Conservation (phyloP, 805 yeast species). For the Starmerella potacharoeniae region DNA sequence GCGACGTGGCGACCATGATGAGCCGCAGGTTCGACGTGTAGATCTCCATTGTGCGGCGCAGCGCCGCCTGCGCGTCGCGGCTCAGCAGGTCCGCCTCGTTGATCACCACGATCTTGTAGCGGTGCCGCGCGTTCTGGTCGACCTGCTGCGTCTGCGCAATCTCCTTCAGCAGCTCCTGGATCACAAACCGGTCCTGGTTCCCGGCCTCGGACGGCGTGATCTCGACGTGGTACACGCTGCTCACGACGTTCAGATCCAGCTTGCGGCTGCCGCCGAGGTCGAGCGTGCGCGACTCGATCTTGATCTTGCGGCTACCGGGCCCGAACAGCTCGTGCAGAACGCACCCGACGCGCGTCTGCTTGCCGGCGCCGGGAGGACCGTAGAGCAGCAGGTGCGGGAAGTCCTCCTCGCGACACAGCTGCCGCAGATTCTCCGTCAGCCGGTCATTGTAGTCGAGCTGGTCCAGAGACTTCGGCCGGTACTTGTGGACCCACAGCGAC, state of each 20-base stretch:
- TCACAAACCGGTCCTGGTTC: slow-evolving; percentile 85
- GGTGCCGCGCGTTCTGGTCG: slow-evolving; percentile 49
- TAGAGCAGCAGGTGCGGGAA: slow-evolving; percentile 86
- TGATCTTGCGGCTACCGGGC: slow-evolving; percentile 64
- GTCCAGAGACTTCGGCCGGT: slow-evolving; percentile 62
- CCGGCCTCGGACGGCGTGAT: slow-evolving; percentile 97
- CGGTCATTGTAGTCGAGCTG: slow-evolving; percentile 55
- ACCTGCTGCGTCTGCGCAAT: slow-evolving; percentile 92
- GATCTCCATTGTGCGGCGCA: slow-evolving; percentile 67
- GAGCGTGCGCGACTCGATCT: slow-evolving; percentile 81
- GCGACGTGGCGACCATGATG: slow-evolving; percentile 74
- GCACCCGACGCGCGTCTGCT: slow-evolving; percentile 82
- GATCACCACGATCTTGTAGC: slow-evolving; percentile 67
- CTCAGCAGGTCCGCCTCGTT: slow-evolving; percentile 95
- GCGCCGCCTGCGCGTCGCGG: slow-evolving; percentile 83
- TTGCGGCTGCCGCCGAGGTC: slow-evolving; percentile 54
- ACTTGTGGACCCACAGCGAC: slow-evolving; percentile 90
- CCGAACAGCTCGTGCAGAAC: slow-evolving; percentile 74
- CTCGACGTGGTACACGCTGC: slow-evolving; percentile 82
- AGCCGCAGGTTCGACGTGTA: slow-evolving; percentile 69
- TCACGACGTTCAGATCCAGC: slow-evolving; percentile 84
- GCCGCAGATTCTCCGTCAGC: slow-evolving; percentile 51
- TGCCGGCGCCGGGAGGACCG: slow-evolving; percentile 97
- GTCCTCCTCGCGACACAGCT: slow-evolving; percentile 62
- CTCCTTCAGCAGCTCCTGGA: slow-evolving; percentile 86